phyloP scores from a whole-genome alignment of 306 rosid species.

The Neltuma alba region DNA sequence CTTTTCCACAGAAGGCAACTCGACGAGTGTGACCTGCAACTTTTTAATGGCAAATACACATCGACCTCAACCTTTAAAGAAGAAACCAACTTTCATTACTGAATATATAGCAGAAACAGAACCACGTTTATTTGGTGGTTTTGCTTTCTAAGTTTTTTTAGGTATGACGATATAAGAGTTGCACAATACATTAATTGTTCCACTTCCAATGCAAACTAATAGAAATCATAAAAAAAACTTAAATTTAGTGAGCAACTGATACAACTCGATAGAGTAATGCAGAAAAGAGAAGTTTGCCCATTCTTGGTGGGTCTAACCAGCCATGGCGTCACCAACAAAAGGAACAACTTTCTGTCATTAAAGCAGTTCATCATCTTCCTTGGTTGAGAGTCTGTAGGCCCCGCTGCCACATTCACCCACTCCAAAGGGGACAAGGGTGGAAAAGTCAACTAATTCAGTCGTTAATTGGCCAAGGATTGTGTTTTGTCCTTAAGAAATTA shows the following conservation, averaged over 20 bases:
- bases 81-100: constrained; percentile 18
- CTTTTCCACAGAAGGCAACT: constrained; percentile 38
- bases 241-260: neutral
- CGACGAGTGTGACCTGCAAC: neutral
- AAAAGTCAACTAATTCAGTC: constrained; percentile 43
- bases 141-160: neutral
- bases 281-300: constrained; percentile 29
- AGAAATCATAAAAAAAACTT: neutral
- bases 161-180: neutral
- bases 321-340: constrained; percentile 46
- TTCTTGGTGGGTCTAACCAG: constrained; percentile 39
- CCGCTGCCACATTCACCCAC: constrained; percentile 43
- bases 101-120: neutral
- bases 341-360: constrained; percentile 41
- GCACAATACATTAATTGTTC: neutral
- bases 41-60: constrained; percentile 33
- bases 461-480: constrained; percentile 40
- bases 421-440: constrained; percentile 35
- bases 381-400: constrained; percentile 28
- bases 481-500: neutral
- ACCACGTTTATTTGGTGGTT: neutral
- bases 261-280: constrained; percentile 5
- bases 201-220: neutral
- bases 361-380: constrained; percentile 35
- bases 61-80: constrained; percentile 20